phyloP scores from a whole-genome alignment of 176 grass and related monocot species.

The Luzula sylvatica region DNA sequence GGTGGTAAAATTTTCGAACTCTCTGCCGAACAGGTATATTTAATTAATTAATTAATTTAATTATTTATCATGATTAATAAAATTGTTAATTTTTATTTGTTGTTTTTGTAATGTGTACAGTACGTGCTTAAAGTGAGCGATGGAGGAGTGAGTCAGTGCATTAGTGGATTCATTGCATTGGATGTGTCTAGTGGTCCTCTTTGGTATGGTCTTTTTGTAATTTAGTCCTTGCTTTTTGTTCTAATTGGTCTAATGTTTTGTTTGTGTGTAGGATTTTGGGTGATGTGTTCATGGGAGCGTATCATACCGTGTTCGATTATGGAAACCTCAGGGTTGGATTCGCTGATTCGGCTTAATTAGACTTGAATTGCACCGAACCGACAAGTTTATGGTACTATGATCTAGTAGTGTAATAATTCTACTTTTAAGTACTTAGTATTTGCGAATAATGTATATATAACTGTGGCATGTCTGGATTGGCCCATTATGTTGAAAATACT shows the following conservation, averaged over 20 bases:
- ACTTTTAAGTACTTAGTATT: neutral
- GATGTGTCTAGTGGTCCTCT: slow-evolving; percentile 30
- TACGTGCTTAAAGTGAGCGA: slow-evolving; percentile 27
- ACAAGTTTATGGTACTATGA: neutral
- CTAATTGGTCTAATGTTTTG: slow-evolving; percentile 1
- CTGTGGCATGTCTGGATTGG: neutral
- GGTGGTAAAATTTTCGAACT: slow-evolving; percentile 37
- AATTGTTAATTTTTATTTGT: no score
- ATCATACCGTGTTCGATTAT: slow-evolving; percentile 16
- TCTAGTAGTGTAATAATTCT: neutral
- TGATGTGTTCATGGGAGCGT: slow-evolving; percentile 21
- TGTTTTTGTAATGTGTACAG: slow-evolving; percentile 12
- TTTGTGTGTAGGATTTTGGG: slow-evolving; percentile 10
- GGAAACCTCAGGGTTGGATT: slow-evolving; percentile 19
- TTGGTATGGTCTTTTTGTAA: slow-evolving; percentile 9
- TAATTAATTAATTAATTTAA: neutral
- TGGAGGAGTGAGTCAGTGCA: slow-evolving; percentile 23
- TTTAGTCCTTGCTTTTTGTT: neutral
- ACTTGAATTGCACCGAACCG: neutral
- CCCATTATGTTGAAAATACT: neutral
- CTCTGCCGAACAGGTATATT: slow-evolving; percentile 39
- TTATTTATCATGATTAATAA: neutral
- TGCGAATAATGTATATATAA: slow-evolving; percentile 15
- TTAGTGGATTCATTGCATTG: slow-evolving; percentile 37
- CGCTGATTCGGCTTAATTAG: slow-evolving; percentile 11